Conservation (phyloP, 176 grass and related monocot species). For the Panicum miliaceum region DNA sequence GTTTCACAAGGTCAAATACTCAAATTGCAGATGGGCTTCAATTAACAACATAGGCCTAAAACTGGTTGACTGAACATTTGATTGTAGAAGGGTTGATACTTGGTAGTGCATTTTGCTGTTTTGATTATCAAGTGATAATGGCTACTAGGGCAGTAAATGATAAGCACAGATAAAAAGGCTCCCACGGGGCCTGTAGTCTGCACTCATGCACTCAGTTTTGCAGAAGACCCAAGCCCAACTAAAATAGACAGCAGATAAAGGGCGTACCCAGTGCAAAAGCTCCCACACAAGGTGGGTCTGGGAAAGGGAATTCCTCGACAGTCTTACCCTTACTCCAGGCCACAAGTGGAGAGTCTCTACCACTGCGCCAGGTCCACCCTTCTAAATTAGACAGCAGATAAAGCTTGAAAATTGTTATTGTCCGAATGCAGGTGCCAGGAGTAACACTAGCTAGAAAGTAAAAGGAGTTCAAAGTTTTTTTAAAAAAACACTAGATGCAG, state of each 20-base stretch:
- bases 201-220: not conserved
- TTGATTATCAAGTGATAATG: constrained; percentile 4
- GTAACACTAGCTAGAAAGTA: not conserved
- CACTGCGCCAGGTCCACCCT: no score
- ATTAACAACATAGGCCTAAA: not conserved
- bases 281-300: no score
- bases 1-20: not conserved
- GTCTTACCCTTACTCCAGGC: no score
- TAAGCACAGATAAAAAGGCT: not conserved
- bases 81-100: not conserved
- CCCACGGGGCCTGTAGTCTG: not conserved
- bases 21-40: not conserved
- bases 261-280: no score
- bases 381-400: not conserved
- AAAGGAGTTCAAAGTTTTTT: not conserved
- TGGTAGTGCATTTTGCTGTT: not conserved
- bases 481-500: not conserved
- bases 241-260: not conserved
- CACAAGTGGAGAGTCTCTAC: no score
- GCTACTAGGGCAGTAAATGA: not conserved
- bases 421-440: not conserved
- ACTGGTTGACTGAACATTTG: not conserved
- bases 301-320: no score
- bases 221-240: not conserved
- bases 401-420: not conserved